A percentile compares a stretch with the other conserved stretches of the same genome.
These are phyloP conservation scores for Pyrus hybrid DNA, from an alignment of 331 rosid genomes.

Conservation along the genomic window DNA sequence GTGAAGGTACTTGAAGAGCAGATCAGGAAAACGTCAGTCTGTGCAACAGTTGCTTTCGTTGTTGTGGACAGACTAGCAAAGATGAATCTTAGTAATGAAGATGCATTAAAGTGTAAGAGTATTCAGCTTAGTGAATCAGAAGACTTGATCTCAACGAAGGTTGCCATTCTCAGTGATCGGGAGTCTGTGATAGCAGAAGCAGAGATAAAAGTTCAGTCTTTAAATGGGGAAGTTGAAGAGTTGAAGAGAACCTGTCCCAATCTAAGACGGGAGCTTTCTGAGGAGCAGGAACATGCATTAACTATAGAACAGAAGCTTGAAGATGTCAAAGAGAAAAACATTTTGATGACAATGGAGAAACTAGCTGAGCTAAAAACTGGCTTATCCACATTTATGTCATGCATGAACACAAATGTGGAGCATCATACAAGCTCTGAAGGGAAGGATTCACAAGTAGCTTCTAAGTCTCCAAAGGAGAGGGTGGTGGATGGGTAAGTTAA, in stretches of 20 bases:
- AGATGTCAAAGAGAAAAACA: slow-evolving; percentile 45
- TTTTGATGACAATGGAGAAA: slow-evolving; percentile 63
- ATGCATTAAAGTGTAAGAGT: slow-evolving; percentile 39
- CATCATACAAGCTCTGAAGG: slow-evolving; percentile 26
- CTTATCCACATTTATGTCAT: slow-evolving; percentile 61
- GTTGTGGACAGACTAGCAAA: slow-evolving; percentile 70
- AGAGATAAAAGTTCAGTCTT: slow-evolving; percentile 28
- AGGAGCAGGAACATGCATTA: slow-evolving; percentile 46
- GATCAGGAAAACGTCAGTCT: slow-evolving; percentile 41
- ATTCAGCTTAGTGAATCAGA: slow-evolving; percentile 38
- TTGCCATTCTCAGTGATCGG: slow-evolving; percentile 42
- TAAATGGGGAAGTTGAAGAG: slow-evolving; percentile 29
- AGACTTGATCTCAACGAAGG: slow-evolving; percentile 44
- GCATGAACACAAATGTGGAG: slow-evolving; percentile 51
- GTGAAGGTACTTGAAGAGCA: slow-evolving; percentile 46
- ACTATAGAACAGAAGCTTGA: slow-evolving; percentile 52
- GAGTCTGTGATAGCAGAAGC: slow-evolving; percentile 42
- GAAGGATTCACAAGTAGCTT: slow-evolving; percentile 29
- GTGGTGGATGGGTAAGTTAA: slow-evolving; percentile 53
- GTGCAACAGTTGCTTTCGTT: slow-evolving; percentile 73
- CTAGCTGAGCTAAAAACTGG: slow-evolving; percentile 63
- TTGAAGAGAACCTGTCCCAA: slow-evolving; percentile 37
- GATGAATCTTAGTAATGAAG: slow-evolving; percentile 36
- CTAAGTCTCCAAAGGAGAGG: slow-evolving; percentile 28
- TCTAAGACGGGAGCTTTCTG: slow-evolving; percentile 44